These are phyloP conservation scores for Cucurbita argyrosperma DNA, from an alignment of 306 rosid species.

Conservation along the genomic window DNA sequence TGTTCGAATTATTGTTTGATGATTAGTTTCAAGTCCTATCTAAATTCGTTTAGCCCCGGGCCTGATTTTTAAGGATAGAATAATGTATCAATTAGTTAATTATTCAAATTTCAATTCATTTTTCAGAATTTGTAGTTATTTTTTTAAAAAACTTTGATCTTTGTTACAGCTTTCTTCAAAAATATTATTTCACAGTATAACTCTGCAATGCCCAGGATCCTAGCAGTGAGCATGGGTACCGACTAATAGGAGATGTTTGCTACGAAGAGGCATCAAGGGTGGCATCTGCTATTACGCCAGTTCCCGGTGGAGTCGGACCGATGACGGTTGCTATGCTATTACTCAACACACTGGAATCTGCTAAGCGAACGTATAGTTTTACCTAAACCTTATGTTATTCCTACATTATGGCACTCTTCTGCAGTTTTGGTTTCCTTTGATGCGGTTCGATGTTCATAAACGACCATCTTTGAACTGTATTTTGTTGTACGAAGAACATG, in stretches of 20 bases:
- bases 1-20: too few relatives aligned
- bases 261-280: conserved; percentile 59
- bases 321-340: conserved; percentile 88
- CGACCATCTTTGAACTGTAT: background rate
- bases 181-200: too few relatives aligned
- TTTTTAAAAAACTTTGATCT: too few relatives aligned
- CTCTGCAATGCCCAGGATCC: conserved; percentile 28
- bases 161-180: too few relatives aligned
- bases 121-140: too few relatives aligned
- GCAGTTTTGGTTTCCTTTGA: background rate
- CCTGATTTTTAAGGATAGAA: too few relatives aligned
- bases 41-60: too few relatives aligned
- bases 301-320: conserved; percentile 93
- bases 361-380: conserved; percentile 42
- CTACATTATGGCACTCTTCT: background rate
- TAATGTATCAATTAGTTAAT: background rate
- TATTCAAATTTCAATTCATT: background rate
- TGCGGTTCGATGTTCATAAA: background rate
- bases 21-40: too few relatives aligned
- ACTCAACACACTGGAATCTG: conserved; percentile 56
- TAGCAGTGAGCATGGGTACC: conserved; percentile 53
- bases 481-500: background rate
- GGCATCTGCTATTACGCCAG: conserved; percentile 70
- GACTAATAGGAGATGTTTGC: conserved; percentile 61
- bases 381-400: conserved; percentile 5